Evolutionary conservation across 2,329 filamentous ascomycete genomes (phyloP).

Genomic region (Pleomassaria siparia): DNA sequence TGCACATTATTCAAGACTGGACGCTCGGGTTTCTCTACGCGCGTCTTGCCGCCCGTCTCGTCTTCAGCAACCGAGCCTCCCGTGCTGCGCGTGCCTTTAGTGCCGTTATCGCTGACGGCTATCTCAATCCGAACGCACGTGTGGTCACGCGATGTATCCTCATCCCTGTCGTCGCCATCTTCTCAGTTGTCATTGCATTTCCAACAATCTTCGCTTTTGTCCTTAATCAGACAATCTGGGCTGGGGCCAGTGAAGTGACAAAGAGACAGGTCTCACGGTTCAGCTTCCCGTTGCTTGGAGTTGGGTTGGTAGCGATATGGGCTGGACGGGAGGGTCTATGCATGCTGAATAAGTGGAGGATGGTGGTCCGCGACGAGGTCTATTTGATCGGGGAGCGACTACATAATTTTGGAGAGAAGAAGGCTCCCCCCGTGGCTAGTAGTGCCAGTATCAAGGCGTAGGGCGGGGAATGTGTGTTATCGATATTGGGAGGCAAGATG

Average conservation of each 20-base stretch:
- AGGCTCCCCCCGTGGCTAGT: conserved; percentile 4
- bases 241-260: conserved; percentile 48
- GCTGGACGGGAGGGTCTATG: conserved; percentile 53
- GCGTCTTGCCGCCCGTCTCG: conserved; percentile 72
- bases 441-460: not conserved
- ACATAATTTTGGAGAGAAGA: conserved; percentile 82
- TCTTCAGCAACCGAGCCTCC: conserved; percentile 68
- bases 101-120: conserved; percentile 69
- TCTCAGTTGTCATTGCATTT: conserved; percentile 61
- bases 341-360: conserved; percentile 74
- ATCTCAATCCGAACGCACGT: conserved; percentile 73
- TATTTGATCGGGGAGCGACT: conserved; percentile 93
- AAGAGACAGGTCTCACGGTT: conserved; percentile 62
- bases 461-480: not conserved
- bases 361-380: conserved; percentile 86
- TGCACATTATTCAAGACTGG: conserved; percentile 92
- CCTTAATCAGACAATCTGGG: conserved; percentile 47
- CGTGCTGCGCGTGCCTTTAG: conserved; percentile 74
- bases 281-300: conserved; percentile 69
- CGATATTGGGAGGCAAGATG: not conserved
- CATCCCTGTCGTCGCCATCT: conserved; percentile 69
- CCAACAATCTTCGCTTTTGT: conserved; percentile 64
- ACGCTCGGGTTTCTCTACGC: conserved; percentile 89
- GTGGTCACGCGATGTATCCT: conserved; percentile 85
- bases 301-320: conserved; percentile 50